These are phyloP conservation scores for Trichoderma gracile DNA, from an alignment of 2,329 filamentous ascomycete species.

Conservation along the genomic window DNA sequence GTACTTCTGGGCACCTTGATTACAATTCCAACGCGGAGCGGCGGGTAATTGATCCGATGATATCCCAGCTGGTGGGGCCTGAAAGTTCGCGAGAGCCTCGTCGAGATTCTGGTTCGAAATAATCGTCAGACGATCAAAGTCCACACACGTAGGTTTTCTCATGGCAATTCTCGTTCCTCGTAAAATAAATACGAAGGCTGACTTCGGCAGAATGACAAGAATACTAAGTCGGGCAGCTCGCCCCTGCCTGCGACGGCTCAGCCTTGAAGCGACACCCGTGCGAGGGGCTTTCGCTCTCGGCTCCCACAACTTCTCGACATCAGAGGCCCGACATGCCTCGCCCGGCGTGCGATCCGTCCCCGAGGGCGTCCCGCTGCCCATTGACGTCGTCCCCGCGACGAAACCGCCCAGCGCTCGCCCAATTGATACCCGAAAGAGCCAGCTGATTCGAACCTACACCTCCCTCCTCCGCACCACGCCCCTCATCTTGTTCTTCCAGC, in stretches of 20 bases:
- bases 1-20: conserved; percentile 5
- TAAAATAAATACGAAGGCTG: neutral
- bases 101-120: conserved; percentile 3
- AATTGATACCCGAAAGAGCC: conserved; percentile 84
- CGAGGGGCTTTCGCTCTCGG: conserved; percentile 29
- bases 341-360: conserved; percentile 18
- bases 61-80: conserved; percentile 1
- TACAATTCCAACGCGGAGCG: conserved; percentile 19
- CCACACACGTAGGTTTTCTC: neutral
- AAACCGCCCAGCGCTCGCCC: conserved; percentile 88
- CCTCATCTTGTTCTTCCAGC: conserved; percentile 78
- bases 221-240: conserved; percentile 27
- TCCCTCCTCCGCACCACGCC: conserved; percentile 84
- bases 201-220: conserved; percentile 30
- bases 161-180: too few relatives aligned
- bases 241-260: conserved; percentile 30
- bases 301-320: conserved; percentile 35
- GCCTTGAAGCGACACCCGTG: conserved; percentile 9
- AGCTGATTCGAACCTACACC: conserved; percentile 82
- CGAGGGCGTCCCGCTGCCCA: conserved; percentile 39
- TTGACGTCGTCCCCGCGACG: conserved; percentile 60
- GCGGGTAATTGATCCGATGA: conserved; percentile 26
- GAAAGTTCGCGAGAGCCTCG: conserved; percentile 19
- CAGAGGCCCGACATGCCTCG: conserved; percentile 32
- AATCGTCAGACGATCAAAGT: neutral